Base-by-base conservation (phyloP, 768 basidiomycete species). In the Dendrothele bispora region DNA sequence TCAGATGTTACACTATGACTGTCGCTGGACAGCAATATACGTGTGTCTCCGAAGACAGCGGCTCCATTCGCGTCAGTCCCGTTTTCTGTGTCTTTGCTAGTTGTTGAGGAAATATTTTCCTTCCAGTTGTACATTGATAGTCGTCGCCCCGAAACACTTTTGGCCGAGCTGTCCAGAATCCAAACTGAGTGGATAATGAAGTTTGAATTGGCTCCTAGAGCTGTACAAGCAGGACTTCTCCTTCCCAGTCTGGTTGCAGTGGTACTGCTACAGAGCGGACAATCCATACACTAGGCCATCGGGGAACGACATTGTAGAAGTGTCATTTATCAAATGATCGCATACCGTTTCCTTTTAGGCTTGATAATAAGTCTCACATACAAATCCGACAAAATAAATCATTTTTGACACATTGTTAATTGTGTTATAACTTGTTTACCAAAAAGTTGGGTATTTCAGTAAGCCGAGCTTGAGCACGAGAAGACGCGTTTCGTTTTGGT, bases 231-330 rank as follows among this genome's bases (percentile, higher is more conserved):
- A 7, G 75, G 74, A 14, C 71, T 87, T 15, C 66, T 84, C 4
- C 78, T 85, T 20, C 59, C 70, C 7, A 62, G 70, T 48, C 58
- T 85, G 22, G 68, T 80, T 10, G 82, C 79, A 0, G 72, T 79
- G 0, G 55, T 79, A 5, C 66, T 86, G 20, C 66, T 86, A 36
- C 79, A 78, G 49, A 82, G 72, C 41, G 84, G 84, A n/a, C 77
- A 74, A 46, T 79, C 70, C 62, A 79, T 87, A 20, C 84, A 85
- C 53, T 86, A 48, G 63, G 14, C n/a, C n/a, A n/a, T n/a, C n/a
- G n/a, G n/a, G n/a, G n/a, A n/a, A n/a, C n/a, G n/a, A n/a, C n/a
- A n/a, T n/a, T n/a, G n/a, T n/a, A n/a, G n/a, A n/a, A n/a, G n/a
- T n/a, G n/a, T n/a, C n/a, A n/a, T n/a, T n/a, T n/a, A n/a, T n/a